Evolutionary conservation across 2,329 filamentous ascomycete genomes (phyloP), one percentile per base, ranked within the genome.

Genomic region (Parasarocladium wereldwijsianum): DNA sequence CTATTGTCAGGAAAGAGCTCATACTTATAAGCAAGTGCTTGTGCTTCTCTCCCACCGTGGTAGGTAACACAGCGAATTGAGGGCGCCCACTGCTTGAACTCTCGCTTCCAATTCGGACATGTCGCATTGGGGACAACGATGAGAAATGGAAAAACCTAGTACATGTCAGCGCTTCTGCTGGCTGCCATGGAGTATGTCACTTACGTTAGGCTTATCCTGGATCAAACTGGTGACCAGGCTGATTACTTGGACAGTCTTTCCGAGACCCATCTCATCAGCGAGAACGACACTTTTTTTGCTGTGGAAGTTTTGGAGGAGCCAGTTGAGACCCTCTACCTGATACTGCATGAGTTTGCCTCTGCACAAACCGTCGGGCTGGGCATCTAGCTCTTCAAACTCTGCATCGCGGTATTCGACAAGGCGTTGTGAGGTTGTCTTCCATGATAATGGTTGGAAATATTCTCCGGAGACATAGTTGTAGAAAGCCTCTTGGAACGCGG

Each of bases 251-350:
- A 98, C 83, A 0, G 90, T 98, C 58, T 98, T 98, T 18, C 90
- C 90, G 2, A 98, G 69, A 23, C 90, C 90, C 90, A 98, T 98
- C 48, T 98, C 90, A 46, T 98, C 90, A 1, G 90, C 90, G 6
- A 96, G 67, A 34, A 96, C 87, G 17, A 85, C 80, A 44, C 90
- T 96, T 45, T 81, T 76, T 40, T 76, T 66, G 29, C 70, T 64
- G 43, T 85, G 80, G 62, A 83, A 96, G 46, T 90, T 90, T 49
- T 81, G 86, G 35, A 93, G 76, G 3, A 98, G 68, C 86, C 90
- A 98, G 44, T 96, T 94, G 30, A 94, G 61, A 13, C 90, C 90
- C 35, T 94, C 82, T 25, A 92, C 57, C 49, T 98, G 90, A 44
- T 98, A 96, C 19, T 74, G 70, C 86, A 96, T 96, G 34, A 96